A percentile compares a stretch with the other conserved stretches of the same genome.
Evolutionary conservation across 2,329 filamentous ascomycete species (phyloP).

Genomic region (Diaporthe citrichinensis): DNA sequence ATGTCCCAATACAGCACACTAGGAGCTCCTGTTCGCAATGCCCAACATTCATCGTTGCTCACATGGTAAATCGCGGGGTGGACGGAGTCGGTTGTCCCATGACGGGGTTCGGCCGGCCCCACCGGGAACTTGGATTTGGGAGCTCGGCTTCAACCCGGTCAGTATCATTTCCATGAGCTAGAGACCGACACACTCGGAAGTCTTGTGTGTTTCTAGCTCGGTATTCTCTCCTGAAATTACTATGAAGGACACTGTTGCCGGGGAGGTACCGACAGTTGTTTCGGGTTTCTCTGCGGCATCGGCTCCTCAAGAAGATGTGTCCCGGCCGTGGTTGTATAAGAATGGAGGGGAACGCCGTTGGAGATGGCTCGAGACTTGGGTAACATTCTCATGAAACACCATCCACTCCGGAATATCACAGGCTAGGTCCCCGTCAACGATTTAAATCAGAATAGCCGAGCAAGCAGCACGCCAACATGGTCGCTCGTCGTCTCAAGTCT

Average conservation of each 20-base stretch:
- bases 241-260: neutral
- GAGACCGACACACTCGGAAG: constrained; percentile 4
- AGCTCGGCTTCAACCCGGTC: constrained; percentile 8
- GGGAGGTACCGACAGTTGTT: neutral
- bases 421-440: neutral
- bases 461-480: constrained; percentile 28
- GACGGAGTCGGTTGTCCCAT: neutral
- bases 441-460: neutral
- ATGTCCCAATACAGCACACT: neutral
- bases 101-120: constrained; percentile 24
- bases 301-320: neutral
- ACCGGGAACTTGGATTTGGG: neutral
- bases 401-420: neutral
- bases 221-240: neutral
- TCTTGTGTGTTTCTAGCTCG: neutral
- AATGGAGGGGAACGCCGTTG: constrained; percentile 18
- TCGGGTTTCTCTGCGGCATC: constrained; percentile 19
- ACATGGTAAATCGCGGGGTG: neutral
- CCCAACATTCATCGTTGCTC: neutral
- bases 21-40: too few relatives aligned
- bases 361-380: neutral
- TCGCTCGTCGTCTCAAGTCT: constrained; percentile 37
- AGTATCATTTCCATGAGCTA: neutral
- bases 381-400: neutral
- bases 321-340: neutral